phyloP scores from a whole-genome alignment of 345 rosid species.

The Anastatica hierochuntica region DNA sequence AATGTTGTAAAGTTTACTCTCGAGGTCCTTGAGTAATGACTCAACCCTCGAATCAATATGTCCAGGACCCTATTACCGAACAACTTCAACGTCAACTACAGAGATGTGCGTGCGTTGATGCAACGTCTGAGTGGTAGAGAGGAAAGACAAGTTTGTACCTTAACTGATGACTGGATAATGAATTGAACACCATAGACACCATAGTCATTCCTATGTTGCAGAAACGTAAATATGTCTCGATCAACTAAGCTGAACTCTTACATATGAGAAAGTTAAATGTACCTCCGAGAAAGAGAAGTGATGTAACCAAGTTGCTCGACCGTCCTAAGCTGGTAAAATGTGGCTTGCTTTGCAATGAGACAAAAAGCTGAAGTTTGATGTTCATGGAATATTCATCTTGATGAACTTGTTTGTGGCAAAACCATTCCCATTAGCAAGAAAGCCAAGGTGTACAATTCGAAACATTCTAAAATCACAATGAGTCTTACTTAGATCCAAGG shows the following conservation, averaged over 20 bases:
- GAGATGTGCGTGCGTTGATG: no score
- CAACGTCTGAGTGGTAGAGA: neutral
- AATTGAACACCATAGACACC: conserved; percentile 66
- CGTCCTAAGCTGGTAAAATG: conserved; percentile 87
- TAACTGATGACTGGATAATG: conserved; percentile 60
- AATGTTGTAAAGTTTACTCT: conserved; percentile 51
- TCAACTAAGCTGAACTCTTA: neutral
- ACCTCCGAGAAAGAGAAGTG: conserved; percentile 54
- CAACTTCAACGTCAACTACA: neutral
- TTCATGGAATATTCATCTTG: conserved; percentile 61
- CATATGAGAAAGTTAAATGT: neutral
- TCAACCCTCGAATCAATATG: conserved; percentile 67
- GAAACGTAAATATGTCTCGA: neutral
- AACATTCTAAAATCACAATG: no score
- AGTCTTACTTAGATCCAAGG: no score
- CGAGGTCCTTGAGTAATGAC: conserved; percentile 56
- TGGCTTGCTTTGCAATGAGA: conserved; percentile 60
- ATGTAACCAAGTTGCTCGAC: conserved; percentile 87
- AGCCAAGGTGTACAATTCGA: no score
- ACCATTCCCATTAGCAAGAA: neutral
- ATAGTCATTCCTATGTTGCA: conserved; percentile 38
- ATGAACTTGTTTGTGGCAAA: conserved; percentile 43
- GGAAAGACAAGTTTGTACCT: conserved; percentile 29
- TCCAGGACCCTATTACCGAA: conserved; percentile 44
- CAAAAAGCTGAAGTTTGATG: conserved; percentile 57